Evolutionary conservation across 805 yeast genomes (phyloP).

Genomic region (Yarrowia divulgata): DNA sequence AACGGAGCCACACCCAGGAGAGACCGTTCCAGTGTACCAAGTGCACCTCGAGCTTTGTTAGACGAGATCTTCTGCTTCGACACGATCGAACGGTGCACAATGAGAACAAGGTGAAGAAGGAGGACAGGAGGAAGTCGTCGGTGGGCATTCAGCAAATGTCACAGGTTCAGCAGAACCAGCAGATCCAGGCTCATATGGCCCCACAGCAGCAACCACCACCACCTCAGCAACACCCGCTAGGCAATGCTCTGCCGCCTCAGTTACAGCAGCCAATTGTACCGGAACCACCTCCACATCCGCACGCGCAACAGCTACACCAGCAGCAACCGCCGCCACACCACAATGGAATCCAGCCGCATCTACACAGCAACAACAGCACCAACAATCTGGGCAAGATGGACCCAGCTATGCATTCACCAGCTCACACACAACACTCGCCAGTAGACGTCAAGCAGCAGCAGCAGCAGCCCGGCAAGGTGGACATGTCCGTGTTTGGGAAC

Average conservation of each 20-base stretch:
- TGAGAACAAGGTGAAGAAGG: slow-evolving; percentile 31
- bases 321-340: slow-evolving; percentile 2
- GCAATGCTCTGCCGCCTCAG: not conserved
- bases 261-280: slow-evolving; percentile 3
- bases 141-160: not conserved
- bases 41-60: slow-evolving; percentile 75
- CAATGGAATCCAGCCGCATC: slow-evolving; percentile 1
- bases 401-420: slow-evolving; percentile 19
- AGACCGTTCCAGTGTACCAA: slow-evolving; percentile 78
- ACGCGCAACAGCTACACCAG: slow-evolving; percentile 1
- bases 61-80: slow-evolving; percentile 77
- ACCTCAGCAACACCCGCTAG: slow-evolving; percentile 3
- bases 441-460: slow-evolving; percentile 10
- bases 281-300: slow-evolving; percentile 7
- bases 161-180: slow-evolving; percentile 7
- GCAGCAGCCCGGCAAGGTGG: slow-evolving; percentile 18
- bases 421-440: slow-evolving; percentile 25
- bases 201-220: slow-evolving; percentile 1
- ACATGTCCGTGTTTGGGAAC: slow-evolving; percentile 7
- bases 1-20: slow-evolving; percentile 79
- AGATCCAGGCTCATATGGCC: not conserved
- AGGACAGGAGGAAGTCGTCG: slow-evolving; percentile 15
- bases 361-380: not conserved
- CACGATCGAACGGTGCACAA: slow-evolving; percentile 79
- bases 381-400: not conserved